These are phyloP conservation scores for Microbotryomycetes sp. DNA, from an alignment of 1,284 basidiomycete species.

Conservation along the genomic window DNA sequence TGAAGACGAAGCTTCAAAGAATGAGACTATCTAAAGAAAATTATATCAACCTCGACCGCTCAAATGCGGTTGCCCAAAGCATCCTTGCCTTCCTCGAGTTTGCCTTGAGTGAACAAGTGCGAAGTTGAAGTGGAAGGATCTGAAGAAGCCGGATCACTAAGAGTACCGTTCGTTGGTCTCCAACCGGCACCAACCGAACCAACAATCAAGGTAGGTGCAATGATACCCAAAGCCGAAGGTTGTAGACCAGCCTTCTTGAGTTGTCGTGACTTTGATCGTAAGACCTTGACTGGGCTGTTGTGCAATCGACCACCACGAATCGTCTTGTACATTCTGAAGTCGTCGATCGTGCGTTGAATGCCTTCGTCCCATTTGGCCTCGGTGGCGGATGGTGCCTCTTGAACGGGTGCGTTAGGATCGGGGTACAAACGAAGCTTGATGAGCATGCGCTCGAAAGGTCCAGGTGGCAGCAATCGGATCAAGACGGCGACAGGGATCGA, in stretches of 20 bases:
- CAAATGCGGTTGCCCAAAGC: not conserved
- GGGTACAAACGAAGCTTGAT: conserved; percentile 60
- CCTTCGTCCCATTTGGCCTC: conserved; percentile 52
- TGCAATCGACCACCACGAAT: conserved; percentile 78
- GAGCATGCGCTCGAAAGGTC: conserved; percentile 68
- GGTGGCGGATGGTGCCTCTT: conserved; percentile 55
- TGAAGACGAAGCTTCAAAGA: too few relatives aligned
- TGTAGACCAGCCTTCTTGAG: conserved; percentile 23
- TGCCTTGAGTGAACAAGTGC: conserved; percentile 28
- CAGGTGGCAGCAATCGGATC: conserved; percentile 74
- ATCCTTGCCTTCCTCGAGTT: conserved; percentile 4
- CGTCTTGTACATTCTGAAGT: conserved; percentile 69
- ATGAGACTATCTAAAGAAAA: too few relatives aligned
- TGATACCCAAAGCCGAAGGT: conserved; percentile 78
- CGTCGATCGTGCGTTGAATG: conserved; percentile 72
- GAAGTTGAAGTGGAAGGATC: conserved; percentile 64
- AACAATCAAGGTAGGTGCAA: conserved; percentile 68
- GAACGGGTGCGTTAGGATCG: conserved; percentile 62
- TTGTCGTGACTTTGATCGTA: conserved; percentile 30
- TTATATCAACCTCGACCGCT: too few relatives aligned
- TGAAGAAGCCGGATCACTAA: conserved; percentile 64
- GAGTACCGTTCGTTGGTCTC: conserved; percentile 54
- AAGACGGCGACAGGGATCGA: conserved; percentile 82
- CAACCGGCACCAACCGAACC: conserved; percentile 78
- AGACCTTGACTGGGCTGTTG: conserved; percentile 42